Evolutionary conservation across 495 filamentous ascomycete genomes (phyloP), one percentile per base, ranked within the genome.

Genomic region (Lophiostoma macrostomum): DNA sequence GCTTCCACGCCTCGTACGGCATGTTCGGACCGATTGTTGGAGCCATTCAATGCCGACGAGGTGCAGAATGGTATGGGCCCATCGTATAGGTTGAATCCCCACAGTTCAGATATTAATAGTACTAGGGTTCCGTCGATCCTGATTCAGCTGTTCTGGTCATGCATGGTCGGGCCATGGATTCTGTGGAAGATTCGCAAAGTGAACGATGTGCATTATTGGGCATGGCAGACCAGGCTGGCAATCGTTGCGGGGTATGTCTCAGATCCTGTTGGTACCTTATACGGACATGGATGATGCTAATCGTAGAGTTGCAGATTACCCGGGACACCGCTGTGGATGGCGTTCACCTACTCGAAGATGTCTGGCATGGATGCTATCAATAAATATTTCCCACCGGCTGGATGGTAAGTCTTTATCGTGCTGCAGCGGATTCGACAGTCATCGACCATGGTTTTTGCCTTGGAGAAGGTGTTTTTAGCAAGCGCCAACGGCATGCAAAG

Each of bases 1-100:
- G 84, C 49, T 87, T 82, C 53, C 82, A 87, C 70, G 60, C 42
- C 8, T 39, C 69, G 66, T 72, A 74, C 50, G 84, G 78, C 22
- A 71, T 76, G 24, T 76, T 83, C 24, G 72, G 71, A 27, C 74
- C 78, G 25, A 53, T 78, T 63, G 56, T 60, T 5, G 50, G 38
- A 16, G 24, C 55, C 8, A 25, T 36, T 4, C 14, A 35, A 35
- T 70, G 68, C 46, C 66, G 68, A n/a, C 37, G 56, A n/a, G 67
- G 67, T 2, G 53, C 24, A 10, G 66, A 67, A 56, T 70, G 67
- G 65, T 67, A 52, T 18, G 61, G 39, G 1, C 1, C 14, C 1
- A 16, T 24, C n/a, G 3, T 39, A 20, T 29, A 45, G 0, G 3
- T 13, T 20, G 4, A 27, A 8, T 8, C n/a, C 23, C 13, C 30